These are phyloP conservation scores for Hanseniaspora gamundiae DNA, from an alignment of 1,139 yeast species.

Conservation along the genomic window DNA sequence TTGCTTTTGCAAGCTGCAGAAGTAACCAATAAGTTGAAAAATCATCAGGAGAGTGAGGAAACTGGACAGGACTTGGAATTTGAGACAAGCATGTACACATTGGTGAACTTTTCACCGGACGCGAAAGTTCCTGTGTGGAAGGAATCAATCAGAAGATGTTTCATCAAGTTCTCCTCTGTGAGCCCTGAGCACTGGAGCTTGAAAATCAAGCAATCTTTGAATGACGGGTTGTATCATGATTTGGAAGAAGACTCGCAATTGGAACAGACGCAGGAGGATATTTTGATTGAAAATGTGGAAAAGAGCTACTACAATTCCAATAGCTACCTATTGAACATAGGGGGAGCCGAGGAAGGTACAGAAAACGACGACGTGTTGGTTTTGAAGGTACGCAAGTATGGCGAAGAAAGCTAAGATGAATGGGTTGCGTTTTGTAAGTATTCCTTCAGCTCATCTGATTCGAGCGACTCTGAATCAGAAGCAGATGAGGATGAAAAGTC, in stretches of 20 bases:
- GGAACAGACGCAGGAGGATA: conserved; percentile 26
- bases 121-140: conserved; percentile 36
- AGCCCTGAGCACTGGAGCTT: conserved; percentile 34
- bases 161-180: background rate
- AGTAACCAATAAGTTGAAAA: background rate
- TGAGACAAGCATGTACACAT: conserved; percentile 5
- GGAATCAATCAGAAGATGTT: conserved; percentile 27
- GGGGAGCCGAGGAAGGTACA: conserved; percentile 37
- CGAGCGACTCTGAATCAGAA: conserved; percentile 20
- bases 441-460: conserved; percentile 14
- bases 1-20: background rate
- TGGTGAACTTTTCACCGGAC: background rate
- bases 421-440: conserved; percentile 27
- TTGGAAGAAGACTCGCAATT: conserved; percentile 27
- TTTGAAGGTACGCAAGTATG: conserved; percentile 33
- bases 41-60: background rate
- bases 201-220: conserved; percentile 43
- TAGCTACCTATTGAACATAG: conserved; percentile 53
- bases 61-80: background rate
- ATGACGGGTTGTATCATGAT: conserved; percentile 70
- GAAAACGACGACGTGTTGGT: conserved; percentile 45
- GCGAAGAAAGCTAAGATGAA: conserved; percentile 17
- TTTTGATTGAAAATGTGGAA: conserved; percentile 33
- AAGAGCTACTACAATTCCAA: conserved; percentile 63
- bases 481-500: conserved; percentile 10